phyloP scores from a whole-genome alignment of 2,329 filamentous ascomycete species.

The Aspergillus spinulosporus region DNA sequence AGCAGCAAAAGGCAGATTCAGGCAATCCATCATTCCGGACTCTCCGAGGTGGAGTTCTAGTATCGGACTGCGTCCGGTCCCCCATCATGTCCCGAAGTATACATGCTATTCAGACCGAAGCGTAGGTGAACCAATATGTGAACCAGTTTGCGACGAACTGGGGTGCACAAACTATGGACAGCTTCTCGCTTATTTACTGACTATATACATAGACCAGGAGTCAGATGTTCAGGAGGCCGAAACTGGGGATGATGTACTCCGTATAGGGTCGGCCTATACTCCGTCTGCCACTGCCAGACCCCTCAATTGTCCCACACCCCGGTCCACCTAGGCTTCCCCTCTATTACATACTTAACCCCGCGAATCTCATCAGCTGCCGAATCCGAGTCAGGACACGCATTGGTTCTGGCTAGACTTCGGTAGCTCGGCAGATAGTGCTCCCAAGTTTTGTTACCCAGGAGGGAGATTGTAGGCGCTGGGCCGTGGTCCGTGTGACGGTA shows the following conservation, averaged over 20 bases:
- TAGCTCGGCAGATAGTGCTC: too few relatives aligned
- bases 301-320: too few relatives aligned
- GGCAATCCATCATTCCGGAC: background rate
- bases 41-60: background rate
- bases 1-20: constrained; percentile 7
- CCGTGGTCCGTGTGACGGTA: background rate
- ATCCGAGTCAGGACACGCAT: background rate
- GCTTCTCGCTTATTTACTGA: background rate
- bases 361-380: background rate
- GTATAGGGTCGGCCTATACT: too few relatives aligned
- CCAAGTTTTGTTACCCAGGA: background rate
- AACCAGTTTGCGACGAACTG: too few relatives aligned
- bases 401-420: background rate
- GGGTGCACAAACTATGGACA: too few relatives aligned
- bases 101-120: background rate
- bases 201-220: too few relatives aligned
- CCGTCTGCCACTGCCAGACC: too few relatives aligned
- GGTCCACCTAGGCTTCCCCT: too few relatives aligned
- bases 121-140: background rate
- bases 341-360: too few relatives aligned
- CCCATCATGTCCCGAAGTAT: background rate
- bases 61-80: background rate
- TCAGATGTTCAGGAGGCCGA: too few relatives aligned
- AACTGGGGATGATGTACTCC: too few relatives aligned
- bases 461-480: constrained; percentile 1